Base-by-base conservation (phyloP, 192 early-diverging fungal genomes). In the Ambispora gerdemannii region DNA sequence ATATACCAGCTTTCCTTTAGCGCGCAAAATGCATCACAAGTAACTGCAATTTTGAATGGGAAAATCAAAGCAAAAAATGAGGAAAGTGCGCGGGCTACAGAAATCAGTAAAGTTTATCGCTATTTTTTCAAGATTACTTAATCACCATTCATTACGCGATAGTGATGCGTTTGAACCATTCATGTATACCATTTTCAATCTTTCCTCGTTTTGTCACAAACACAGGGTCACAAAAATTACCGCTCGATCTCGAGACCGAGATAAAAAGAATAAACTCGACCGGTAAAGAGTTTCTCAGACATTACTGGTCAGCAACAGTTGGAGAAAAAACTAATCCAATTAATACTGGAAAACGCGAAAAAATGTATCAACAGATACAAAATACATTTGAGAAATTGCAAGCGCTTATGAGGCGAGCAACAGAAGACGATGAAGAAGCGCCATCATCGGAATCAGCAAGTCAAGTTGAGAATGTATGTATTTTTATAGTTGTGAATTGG, bases 241-340 rank as follows among this genome's bases (percentile, higher is more conserved):
- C 80, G 1, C 53, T 78, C n/a, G 71, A 58, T 20, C 49, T 82
- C 10, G 78, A 80, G 33, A 76, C 80, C 27, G 74, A 78, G 31
- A 62, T 82, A 7, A 28, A 78, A 19, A 62, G 67, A 10, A 83
- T 79, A 53, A 81, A 85, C 58, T 77, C 81, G 22, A 76, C 81
- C 1, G 78, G 80, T 20, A 85, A 82, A 52, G 84, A 85, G 38
- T 43, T 43, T 43, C 15, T 43, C 7, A 6, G 38, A 10, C 38
- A 43, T 43, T 43, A 43, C 15, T 43, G 38, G 38, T n/a, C n/a
- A n/a, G 38, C 38, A 15, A 43, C 38, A 43, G 7, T 6, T 10
- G 38, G 38, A 15, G n/a, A n/a, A n/a, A 6, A 43, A 15, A 43
- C 7, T 15, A 15, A 6, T 10, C 38, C 38, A 10, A 15, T 10